Base-by-base conservation (phyloP, 768 basidiomycete genomes). In the Tremella yokohamensis region DNA sequence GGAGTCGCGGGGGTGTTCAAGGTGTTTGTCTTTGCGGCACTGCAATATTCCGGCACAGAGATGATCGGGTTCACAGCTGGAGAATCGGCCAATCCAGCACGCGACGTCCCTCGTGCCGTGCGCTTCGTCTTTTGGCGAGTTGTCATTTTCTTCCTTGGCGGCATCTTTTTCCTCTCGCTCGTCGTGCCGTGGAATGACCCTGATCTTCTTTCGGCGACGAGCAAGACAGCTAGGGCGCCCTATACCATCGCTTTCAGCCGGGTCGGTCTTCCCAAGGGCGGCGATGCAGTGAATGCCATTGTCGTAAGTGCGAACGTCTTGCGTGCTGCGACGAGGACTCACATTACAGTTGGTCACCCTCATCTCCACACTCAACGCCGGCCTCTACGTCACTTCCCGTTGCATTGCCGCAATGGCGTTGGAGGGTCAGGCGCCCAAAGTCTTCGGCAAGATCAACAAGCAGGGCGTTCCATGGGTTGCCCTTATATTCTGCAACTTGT, bases 401-500 rank as follows among this genome's bases (percentile, higher is more conserved):
- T 37, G 56, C 4, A 22, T 66, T 12, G 49, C 45, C 48, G 40
- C 44, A 47, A 40, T 66, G 1, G 58, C 61, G 18, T 58, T 52
- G 38, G 54, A 57, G 13, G 61, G 61, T 20, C 62, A 63, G 18
- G 65, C 65, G 11, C 65, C 65, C 8, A 52, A 25, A 8, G 39
- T 66, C 34, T 42, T 66, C 24, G 49, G 39, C 8, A 22, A 52
- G 29, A 20, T 62, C 49, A 66, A 66, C 58, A 40, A 42, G 38
- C 58, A 66, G 16, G 64, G 64, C 42, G 64, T 66, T 6, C 64
- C 64, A 2, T 62, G 54, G 29, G 39, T 62, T 11, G 29, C 57
- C 1, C 61, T 66, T 26, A 37, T 64, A 13, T 48, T 66, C 34
- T n/a, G n/a, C n/a, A n/a, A n/a, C n/a, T n/a, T n/a, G n/a, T n/a